Evolutionary conservation across 2,329 filamentous ascomycete species (phyloP).

Genomic region (Phaeoacremonium minimum): DNA sequence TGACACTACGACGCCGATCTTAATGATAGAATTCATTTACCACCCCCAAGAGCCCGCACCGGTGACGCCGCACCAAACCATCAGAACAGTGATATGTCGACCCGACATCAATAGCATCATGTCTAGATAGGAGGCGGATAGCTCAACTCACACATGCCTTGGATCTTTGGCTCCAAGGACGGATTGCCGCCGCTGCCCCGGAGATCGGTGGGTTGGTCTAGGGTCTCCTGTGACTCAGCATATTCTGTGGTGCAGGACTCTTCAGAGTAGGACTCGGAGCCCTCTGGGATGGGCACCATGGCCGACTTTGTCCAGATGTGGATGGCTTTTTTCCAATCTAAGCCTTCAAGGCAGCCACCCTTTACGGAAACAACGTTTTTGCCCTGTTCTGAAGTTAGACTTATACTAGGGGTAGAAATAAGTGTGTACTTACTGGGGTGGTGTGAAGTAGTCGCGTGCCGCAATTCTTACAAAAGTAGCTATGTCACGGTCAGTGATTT

Average conservation of each 20-base stretch:
- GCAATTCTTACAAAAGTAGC: slow-evolving; percentile 64
- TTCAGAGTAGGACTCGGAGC: slow-evolving; percentile 52
- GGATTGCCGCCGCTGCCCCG: slow-evolving; percentile 24
- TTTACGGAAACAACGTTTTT: slow-evolving; percentile 62
- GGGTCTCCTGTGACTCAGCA: slow-evolving; percentile 34
- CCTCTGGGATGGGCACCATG: slow-evolving; percentile 65
- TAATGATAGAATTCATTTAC: too few species aligned
- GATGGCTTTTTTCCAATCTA: slow-evolving; percentile 56
- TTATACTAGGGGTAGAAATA: neutral
- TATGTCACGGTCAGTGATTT: slow-evolving; percentile 15
- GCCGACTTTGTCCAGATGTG: slow-evolving; percentile 67
- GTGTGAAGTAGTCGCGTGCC: slow-evolving; percentile 63
- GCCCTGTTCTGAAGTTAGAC: slow-evolving; percentile 25
- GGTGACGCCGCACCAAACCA: too few species aligned
- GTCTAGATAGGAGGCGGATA: too few species aligned
- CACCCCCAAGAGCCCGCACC: too few species aligned
- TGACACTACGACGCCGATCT: too few species aligned
- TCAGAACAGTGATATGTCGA: too few species aligned
- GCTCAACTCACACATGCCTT: neutral
- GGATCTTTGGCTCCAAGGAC: neutral
- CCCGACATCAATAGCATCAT: too few species aligned
- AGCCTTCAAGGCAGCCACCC: slow-evolving; percentile 60
- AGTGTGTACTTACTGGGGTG: slow-evolving; percentile 39
- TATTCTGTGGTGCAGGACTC: slow-evolving; percentile 42
- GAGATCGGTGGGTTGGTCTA: slow-evolving; percentile 41